Evolutionary conservation across 2,329 filamentous ascomycete species (phyloP), one percentile per base, ranked within the genome.

Genomic region (Xylaria sp.): DNA sequence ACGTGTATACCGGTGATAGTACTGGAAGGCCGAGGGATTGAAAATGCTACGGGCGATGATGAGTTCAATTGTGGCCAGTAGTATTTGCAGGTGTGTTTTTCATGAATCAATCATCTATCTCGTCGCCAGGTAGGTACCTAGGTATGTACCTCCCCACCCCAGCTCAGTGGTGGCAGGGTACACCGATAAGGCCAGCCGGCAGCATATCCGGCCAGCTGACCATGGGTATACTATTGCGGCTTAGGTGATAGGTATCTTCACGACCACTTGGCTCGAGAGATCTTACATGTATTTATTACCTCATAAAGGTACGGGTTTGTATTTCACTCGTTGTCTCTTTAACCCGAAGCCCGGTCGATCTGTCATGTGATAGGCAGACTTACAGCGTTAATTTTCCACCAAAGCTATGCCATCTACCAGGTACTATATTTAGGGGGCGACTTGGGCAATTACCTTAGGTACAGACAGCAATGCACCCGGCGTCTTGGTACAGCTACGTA

Each of bases 321-420:
- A 8, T 48, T 20, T 23, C n/a, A 48, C 43, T 23, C 46, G 46
- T 51, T 51, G 43, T 60, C 43, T 33, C 43, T 60, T 49, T 25
- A n/a, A 28, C 31, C 43, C 28, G 41, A 28, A 39, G 48, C 43
- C 41, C 8, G 20, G 62, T 23, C 54, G 62, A 64, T 57, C 52
- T 64, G 10, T 13, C 39, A 43, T 46, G 39, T 9, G 28, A 20
- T 18, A 25, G 36, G 20, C 3, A 43, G 55, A 28, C 20, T 41
- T 58, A 28, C 36, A 28, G 55, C 9, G 8, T 28, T 28, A 51
- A 52, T 48, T n/a, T 51, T 61, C 46, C 43, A 52, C 58, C 46
- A 51, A 54, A 54, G 33, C 20, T 12, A 54, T 62, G 3, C 12
- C 15, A 41, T 60, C 43, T 59, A 31, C 56, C 12, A 43, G 5